Percentiles rank a stretch among this genome's conserved stretches.
Conservation (phyloP, 2,329 filamentous ascomycete genomes). For the Colletotrichum sp. region DNA sequence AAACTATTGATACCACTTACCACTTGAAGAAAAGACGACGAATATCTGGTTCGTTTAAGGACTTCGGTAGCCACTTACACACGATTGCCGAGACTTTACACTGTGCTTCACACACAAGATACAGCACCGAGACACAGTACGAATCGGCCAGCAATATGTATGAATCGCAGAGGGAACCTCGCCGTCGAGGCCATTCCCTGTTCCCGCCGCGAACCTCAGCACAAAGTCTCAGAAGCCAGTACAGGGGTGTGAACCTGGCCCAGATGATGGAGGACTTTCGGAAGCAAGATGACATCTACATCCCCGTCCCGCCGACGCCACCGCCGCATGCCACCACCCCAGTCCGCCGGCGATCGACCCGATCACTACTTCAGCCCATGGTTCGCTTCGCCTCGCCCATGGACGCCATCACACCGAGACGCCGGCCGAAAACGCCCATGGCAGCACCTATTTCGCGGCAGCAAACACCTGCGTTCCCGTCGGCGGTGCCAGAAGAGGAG, state of each 20-base stretch:
- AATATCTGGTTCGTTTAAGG: background rate
- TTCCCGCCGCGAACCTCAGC: conserved; percentile 5
- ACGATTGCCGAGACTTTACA: background rate
- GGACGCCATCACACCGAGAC: background rate
- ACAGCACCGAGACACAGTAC: background rate
- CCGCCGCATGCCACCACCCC: background rate
- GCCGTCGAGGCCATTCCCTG: conserved; percentile 3
- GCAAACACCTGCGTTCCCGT: background rate
- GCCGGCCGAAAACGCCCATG: conserved; percentile 3
- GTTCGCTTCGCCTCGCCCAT: conserved; percentile 3
- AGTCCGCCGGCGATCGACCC: background rate
- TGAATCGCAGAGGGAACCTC: conserved; percentile 1
- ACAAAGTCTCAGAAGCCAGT: conserved; percentile 15
- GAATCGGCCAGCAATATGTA: background rate
- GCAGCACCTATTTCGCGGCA: background rate
- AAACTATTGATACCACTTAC: background rate
- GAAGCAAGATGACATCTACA: conserved; percentile 15
- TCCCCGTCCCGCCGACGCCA: conserved; percentile 14
- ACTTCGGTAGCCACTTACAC: background rate
- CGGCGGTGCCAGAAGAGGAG: background rate
- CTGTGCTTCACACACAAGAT: background rate
- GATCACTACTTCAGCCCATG: background rate
- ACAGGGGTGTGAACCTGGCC: conserved; percentile 2
- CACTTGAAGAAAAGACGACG: background rate
- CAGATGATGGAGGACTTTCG: conserved; percentile 17